Conservation (phyloP, 208 protist genomes). For the Leishmania mexicana region DNA sequence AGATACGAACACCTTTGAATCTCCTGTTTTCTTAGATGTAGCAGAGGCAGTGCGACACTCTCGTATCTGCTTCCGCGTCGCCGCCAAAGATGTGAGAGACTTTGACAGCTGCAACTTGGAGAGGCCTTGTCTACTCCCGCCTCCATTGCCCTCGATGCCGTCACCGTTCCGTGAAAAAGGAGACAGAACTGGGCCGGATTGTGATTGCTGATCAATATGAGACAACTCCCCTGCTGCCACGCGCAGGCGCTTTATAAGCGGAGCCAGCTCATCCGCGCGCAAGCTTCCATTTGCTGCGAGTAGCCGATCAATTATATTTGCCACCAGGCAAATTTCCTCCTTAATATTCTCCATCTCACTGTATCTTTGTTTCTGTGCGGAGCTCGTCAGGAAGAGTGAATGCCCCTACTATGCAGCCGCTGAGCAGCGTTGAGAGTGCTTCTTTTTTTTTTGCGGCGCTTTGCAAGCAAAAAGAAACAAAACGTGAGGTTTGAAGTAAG, state of each 20-base stretch:
- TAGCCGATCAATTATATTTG: slow-evolving; percentile 64
- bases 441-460: too few species aligned
- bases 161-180: not conserved
- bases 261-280: slow-evolving; percentile 44
- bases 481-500: not conserved
- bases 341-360: slow-evolving; percentile 22
- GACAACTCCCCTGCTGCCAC: slow-evolving; percentile 27
- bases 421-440: not conserved
- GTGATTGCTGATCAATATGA: not conserved
- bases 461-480: not conserved
- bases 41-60: not conserved
- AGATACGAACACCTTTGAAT: slow-evolving; percentile 44
- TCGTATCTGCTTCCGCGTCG: not conserved
- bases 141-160: not conserved
- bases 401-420: too few species aligned
- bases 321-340: slow-evolving; percentile 61
- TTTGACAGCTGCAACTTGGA: not conserved
- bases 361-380: not conserved
- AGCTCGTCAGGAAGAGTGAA: not conserved
- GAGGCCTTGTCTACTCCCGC: not conserved
- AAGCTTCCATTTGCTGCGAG: slow-evolving; percentile 30
- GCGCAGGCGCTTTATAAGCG: slow-evolving; percentile 45
- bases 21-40: not conserved
- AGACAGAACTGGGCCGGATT: not conserved
- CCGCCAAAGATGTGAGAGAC: not conserved